Evolutionary conservation across 1,284 basidiomycete genomes (phyloP).

Genomic region (Trichosporon ovoides): DNA sequence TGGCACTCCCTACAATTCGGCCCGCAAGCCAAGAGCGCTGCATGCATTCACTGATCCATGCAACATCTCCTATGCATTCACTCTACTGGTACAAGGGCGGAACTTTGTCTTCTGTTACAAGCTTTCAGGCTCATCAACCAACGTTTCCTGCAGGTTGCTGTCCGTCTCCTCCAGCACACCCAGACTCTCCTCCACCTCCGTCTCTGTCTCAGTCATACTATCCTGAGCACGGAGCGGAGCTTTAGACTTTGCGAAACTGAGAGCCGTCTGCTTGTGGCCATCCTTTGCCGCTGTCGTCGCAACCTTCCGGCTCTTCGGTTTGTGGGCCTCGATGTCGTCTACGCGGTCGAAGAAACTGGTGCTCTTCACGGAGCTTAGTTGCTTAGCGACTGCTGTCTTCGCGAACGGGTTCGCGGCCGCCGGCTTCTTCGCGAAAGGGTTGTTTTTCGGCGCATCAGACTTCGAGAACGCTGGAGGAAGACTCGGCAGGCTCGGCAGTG

Average conservation of each 20-base stretch:
- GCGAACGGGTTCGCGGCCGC: slow-evolving; percentile 47
- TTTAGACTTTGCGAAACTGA: slow-evolving; percentile 1
- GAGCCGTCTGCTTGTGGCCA: slow-evolving; percentile 1
- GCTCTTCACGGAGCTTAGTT: slow-evolving; percentile 65
- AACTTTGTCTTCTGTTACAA: neutral
- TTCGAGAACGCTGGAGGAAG: slow-evolving; percentile 14
- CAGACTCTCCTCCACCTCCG: slow-evolving; percentile 32
- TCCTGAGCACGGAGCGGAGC: neutral
- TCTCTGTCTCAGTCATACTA: slow-evolving; percentile 12
- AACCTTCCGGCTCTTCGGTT: neutral
- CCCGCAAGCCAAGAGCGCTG: too few species aligned
- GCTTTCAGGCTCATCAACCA: neutral
- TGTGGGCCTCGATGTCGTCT: slow-evolving; percentile 48
- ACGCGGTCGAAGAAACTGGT: slow-evolving; percentile 95
- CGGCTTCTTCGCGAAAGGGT: slow-evolving; percentile 51
- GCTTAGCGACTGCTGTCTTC: slow-evolving; percentile 33
- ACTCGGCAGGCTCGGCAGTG: neutral
- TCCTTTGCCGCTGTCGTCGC: neutral
- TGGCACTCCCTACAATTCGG: neutral
- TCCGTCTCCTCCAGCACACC: slow-evolving; percentile 7
- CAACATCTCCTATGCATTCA: neutral
- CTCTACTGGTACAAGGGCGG: neutral
- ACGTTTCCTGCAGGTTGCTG: slow-evolving; percentile 1
- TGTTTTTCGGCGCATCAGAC: slow-evolving; percentile 42
- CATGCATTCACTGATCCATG: too few species aligned